Base-by-base conservation (phyloP, 768 basidiomycete genomes). In the Boletus huronensis region DNA sequence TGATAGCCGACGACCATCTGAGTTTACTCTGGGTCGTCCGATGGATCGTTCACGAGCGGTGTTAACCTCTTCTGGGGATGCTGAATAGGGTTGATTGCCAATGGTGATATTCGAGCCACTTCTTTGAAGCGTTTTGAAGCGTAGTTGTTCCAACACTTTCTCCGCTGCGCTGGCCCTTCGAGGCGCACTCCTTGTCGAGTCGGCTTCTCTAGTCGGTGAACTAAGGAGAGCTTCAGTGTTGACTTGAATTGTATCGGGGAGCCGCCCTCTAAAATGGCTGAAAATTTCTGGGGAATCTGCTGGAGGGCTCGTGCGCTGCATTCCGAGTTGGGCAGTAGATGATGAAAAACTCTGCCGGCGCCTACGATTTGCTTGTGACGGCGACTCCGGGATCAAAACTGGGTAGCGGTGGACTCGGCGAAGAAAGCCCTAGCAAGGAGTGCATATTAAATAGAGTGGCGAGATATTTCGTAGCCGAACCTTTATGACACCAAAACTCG, bases 401-500 rank as follows among this genome's bases (percentile, higher is more conserved):
- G 96, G 97, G 79, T 87, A 98, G n/a, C 94, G 84, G 66, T 97
- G 92, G 0, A 98, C 87, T 39, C 97, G 79, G 13, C 93, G 86
- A 16, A 99, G 77, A 68, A 98, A 98, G 0, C 95, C 96, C 85
- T 90, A 57, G 2, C 19, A 29, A 32, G 3, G 14, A 16, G 19
- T 21, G n/a, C 14, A 32, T 3, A 38, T 55, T 25, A 50, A 41
- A 52, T 6, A 14, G 29, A 31, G 23, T 50, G 31, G 21, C 25
- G 11, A 25, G 32, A 40, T 45, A 38, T 21, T 47, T 29, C 45
- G 14, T 41, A 40, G 11, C n/a, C 60, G 16, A 67, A 84, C 90
- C 74, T 99, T 99, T 74, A 99, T 96, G 23, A 98, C 90, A 6
- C 97, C 97, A 64, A 98, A 99, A 57, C 90, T 94, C 17, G 93